Evolutionary conservation across 2,329 filamentous ascomycete species (phyloP).

Genomic region (Zymoseptoria pseudotritici): DNA sequence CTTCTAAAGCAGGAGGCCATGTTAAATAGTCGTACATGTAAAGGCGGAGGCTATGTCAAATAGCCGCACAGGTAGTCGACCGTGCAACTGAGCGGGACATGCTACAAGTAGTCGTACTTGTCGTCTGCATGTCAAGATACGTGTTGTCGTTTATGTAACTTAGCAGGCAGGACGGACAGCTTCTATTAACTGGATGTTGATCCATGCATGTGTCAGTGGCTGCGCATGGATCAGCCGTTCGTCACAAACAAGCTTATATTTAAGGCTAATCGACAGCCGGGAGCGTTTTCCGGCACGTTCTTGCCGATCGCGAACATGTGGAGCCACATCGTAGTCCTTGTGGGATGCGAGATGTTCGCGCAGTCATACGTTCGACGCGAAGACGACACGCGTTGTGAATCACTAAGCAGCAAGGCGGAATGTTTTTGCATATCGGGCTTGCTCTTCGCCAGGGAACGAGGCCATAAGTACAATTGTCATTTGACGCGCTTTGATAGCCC

Average conservation of each 20-base stretch:
- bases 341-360: too few species aligned
- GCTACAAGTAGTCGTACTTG: background rate
- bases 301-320: background rate
- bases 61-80: background rate
- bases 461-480: background rate
- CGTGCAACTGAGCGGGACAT: background rate
- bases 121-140: background rate
- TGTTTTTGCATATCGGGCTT: too few species aligned
- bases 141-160: background rate
- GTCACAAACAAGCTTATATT: background rate
- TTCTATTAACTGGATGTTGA: background rate
- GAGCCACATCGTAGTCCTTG: background rate
- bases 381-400: too few species aligned
- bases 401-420: too few species aligned
- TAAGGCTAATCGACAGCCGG: background rate
- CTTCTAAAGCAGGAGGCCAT: too few species aligned
- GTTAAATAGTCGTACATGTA: background rate
- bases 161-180: background rate
- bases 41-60: background rate
- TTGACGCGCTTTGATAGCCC: background rate
- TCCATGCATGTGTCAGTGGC: too few species aligned
- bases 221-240: background rate
- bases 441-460: too few species aligned
- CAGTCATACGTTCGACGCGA: too few species aligned
- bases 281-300: background rate